Conservation (phyloP, 2,329 filamentous ascomycete species). For the Coniochaeta sp. region DNA sequence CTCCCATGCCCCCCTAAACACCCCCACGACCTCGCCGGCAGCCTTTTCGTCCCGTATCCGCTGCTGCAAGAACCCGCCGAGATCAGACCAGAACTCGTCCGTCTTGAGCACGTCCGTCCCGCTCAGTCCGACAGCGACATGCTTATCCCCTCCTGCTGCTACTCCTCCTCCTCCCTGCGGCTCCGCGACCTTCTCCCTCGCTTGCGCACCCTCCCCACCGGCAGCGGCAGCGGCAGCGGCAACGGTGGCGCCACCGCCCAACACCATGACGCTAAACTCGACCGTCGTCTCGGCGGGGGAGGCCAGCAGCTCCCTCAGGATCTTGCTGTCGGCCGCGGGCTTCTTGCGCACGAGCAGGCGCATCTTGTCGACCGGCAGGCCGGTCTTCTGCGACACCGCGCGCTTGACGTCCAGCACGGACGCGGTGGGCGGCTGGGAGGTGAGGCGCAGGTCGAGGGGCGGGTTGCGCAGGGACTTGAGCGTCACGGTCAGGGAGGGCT, state of each 20-base stretch:
- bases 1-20: conserved; percentile 70
- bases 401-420: conserved; percentile 75
- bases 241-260: conserved; percentile 58
- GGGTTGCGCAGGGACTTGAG: conserved; percentile 75
- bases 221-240: conserved; percentile 21
- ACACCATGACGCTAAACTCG: conserved; percentile 83
- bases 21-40: conserved; percentile 54
- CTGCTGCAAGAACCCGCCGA: conserved; percentile 74
- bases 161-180: conserved; percentile 26
- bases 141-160: conserved; percentile 6
- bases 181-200: conserved; percentile 24
- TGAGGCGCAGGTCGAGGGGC: conserved; percentile 33
- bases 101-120: conserved; percentile 56
- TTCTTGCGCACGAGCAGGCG: conserved; percentile 85
- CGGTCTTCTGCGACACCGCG: conserved; percentile 55
- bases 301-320: conserved; percentile 61
- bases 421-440: conserved; percentile 56
- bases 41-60: conserved; percentile 63
- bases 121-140: conserved; percentile 44
- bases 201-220: neutral
- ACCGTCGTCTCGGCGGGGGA: conserved; percentile 44
- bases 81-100: conserved; percentile 78
- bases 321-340: conserved; percentile 70
- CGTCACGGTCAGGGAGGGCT: conserved; percentile 48
- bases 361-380: conserved; percentile 67